phyloP scores from a whole-genome alignment of 2,329 filamentous ascomycete genomes.

The Talaromyces funiculosus region DNA sequence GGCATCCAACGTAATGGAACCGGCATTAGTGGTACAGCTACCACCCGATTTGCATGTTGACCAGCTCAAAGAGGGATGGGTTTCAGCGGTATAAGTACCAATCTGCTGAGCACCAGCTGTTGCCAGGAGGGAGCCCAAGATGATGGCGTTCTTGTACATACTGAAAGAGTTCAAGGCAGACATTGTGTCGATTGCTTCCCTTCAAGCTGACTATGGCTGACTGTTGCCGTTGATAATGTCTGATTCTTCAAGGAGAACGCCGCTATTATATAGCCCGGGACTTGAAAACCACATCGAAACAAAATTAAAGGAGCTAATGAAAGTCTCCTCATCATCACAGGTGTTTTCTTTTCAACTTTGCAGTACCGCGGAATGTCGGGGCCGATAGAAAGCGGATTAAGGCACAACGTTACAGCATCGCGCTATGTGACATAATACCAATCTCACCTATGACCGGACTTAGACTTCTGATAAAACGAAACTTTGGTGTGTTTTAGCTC shows the following conservation, averaged over 20 bases:
- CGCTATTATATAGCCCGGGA: neutral
- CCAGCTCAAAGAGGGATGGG: slow-evolving; percentile 51
- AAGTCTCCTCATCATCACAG: neutral
- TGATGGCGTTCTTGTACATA: slow-evolving; percentile 9
- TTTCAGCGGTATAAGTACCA: slow-evolving; percentile 9
- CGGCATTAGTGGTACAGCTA: slow-evolving; percentile 48
- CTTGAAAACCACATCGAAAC: neutral
- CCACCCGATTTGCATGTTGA: slow-evolving; percentile 49
- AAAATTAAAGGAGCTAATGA: neutral
- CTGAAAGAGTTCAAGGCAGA: slow-evolving; percentile 7
- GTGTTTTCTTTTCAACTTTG: neutral
- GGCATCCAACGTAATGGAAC: slow-evolving; percentile 51
- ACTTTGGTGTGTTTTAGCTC: slow-evolving; percentile 2
- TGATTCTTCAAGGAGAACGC: neutral
- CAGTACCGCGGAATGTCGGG: slow-evolving; percentile 6
- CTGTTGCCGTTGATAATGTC: neutral
- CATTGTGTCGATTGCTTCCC: slow-evolving; percentile 1
- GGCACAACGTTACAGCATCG: slow-evolving; percentile 4
- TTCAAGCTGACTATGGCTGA: neutral
- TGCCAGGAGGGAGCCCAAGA: slow-evolving; percentile 7
- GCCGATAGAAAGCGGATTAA: slow-evolving; percentile 1
- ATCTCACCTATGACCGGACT: neutral
- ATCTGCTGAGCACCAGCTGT: slow-evolving; percentile 12
- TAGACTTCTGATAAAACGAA: neutral
- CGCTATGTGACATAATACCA: neutral